Percentiles rank a stretch among this genome's conserved stretches.
Conservation (phyloP, 2,329 filamentous ascomycete genomes). For the Pestalotiopsis sp. region DNA sequence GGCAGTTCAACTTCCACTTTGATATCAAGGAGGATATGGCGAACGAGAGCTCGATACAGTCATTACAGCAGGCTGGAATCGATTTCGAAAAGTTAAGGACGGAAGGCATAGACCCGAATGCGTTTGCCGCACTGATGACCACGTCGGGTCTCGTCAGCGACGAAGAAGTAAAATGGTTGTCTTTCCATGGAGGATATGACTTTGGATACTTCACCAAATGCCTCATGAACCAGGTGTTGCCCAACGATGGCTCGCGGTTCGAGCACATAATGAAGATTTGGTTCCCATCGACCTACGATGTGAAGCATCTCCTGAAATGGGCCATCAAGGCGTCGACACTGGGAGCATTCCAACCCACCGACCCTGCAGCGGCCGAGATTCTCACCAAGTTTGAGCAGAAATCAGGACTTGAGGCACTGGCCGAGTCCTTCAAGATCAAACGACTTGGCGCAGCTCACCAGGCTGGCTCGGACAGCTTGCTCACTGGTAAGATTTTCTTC, state of each 20-base stretch:
- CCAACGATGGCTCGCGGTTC: slow-evolving; percentile 88
- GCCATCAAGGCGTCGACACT: slow-evolving; percentile 72
- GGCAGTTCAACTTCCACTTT: slow-evolving; percentile 99
- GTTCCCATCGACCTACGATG: slow-evolving; percentile 92
- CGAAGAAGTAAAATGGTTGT: slow-evolving; percentile 92
- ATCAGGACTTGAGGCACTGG: slow-evolving; percentile 89
- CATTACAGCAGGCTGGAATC: slow-evolving; percentile 88
- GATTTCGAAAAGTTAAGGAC: slow-evolving; percentile 84
- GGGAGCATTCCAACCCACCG: slow-evolving; percentile 64
- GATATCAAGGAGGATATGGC: slow-evolving; percentile 97
- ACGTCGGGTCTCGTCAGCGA: slow-evolving; percentile 89
- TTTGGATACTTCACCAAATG: slow-evolving; percentile 97
- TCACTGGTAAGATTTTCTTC: slow-evolving; percentile 95
- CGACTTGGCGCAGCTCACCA: slow-evolving; percentile 87
- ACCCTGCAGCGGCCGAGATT: slow-evolving; percentile 70
- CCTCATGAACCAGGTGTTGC: slow-evolving; percentile 79
- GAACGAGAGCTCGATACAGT: slow-evolving; percentile 90
- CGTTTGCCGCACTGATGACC: slow-evolving; percentile 88
- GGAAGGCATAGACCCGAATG: slow-evolving; percentile 86
- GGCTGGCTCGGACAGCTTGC: slow-evolving; percentile 88
- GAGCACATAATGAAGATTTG: slow-evolving; percentile 87
- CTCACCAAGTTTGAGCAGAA: slow-evolving; percentile 87
- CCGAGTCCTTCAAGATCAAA: slow-evolving; percentile 89
- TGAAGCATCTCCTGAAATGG: slow-evolving; percentile 96
- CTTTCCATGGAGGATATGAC: slow-evolving; percentile 97